Evolutionary conservation across 164 flowering plant species (phyloP), one percentile per base, ranked within the genome.

Genomic region (Santalum album): DNA sequence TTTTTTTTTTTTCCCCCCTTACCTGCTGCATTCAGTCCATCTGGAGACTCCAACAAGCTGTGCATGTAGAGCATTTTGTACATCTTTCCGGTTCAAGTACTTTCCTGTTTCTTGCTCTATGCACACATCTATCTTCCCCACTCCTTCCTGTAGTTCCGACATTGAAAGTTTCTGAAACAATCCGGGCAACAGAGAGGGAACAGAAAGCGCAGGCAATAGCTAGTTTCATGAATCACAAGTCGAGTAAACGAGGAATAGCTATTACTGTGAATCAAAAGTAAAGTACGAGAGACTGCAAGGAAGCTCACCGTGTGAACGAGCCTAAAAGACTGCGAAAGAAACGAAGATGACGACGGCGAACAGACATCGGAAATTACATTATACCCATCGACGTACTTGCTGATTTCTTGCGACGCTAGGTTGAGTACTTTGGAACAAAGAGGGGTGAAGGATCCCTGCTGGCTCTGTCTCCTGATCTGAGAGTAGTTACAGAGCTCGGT

Each of bases 321-420:
- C n/a, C n/a, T n/a, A n/a, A n/a, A n/a, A n/a, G n/a, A n/a, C n/a
- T n/a, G n/a, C n/a, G n/a, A n/a, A n/a, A n/a, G n/a, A n/a, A n/a
- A n/a, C n/a, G n/a, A n/a, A n/a, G n/a, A n/a, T n/a, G n/a, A n/a
- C n/a, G 4, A 4, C 42, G 21, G 16, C 4, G 23, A n/a, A 14
- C 51, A 49, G 26, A 49, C 51, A 14, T 49, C 51, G 17, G 23
- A 6, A n/a, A n/a, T 49, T 17, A 49, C 51, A 14, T 49, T 27
- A n/a, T 49, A 49, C 0, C 6, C 1, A 3, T 49, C 27, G 5
- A 14, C 2, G n/a, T 5, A 49, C 6, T 49, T 22, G 12, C 51
- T 27, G 3, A 42, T 5, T 12, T 42, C 45, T 6, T n/a, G 5
- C 12, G 7, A 17, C 11, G 21, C 5, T 6, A 4, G 20, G 21